Percentiles rank a stretch among this genome's conserved stretches.
Conservation (phyloP, 805 yeast species). For the Tetrapisispora pingtungensis region DNA sequence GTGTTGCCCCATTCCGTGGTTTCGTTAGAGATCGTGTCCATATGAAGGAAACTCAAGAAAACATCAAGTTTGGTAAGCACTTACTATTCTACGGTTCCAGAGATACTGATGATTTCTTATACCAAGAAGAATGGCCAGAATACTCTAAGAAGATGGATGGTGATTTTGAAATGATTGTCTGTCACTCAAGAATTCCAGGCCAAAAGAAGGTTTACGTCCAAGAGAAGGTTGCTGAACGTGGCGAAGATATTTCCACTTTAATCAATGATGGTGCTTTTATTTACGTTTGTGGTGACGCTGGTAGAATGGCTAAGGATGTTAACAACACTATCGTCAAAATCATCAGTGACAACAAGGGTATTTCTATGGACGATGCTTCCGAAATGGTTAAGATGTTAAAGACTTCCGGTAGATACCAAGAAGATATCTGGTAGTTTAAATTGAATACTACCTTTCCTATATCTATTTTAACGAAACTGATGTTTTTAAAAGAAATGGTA, state of each 20-base stretch:
- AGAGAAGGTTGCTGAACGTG: slow-evolving; percentile 51
- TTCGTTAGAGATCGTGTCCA: slow-evolving; percentile 79
- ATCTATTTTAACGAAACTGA: not conserved
- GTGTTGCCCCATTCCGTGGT: slow-evolving; percentile 97
- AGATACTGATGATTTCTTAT: slow-evolving; percentile 74
- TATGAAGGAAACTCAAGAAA: slow-evolving; percentile 34
- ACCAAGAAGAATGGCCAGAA: slow-evolving; percentile 81
- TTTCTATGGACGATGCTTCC: slow-evolving; percentile 57
- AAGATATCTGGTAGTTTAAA: slow-evolving; percentile 79
- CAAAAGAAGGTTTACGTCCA: slow-evolving; percentile 71
- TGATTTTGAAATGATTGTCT: slow-evolving; percentile 63
- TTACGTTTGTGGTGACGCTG: slow-evolving; percentile 96
- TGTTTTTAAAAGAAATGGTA: not conserved
- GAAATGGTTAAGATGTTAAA: slow-evolving; percentile 71
- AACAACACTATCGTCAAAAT: slow-evolving; percentile 58
- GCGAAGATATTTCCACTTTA: slow-evolving; percentile 31
- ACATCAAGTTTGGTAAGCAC: slow-evolving; percentile 53
- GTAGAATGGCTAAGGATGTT: slow-evolving; percentile 91
- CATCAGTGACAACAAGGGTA: slow-evolving; percentile 50
- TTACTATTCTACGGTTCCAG: slow-evolving; percentile 84
- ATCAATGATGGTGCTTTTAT: slow-evolving; percentile 74
- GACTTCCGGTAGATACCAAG: slow-evolving; percentile 84
- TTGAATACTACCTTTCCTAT: not conserved
- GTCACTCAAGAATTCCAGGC: slow-evolving; percentile 69
- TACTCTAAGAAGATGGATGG: slow-evolving; percentile 51